Evolutionary conservation across 306 rosid genomes (phyloP), one percentile per base, ranked within the genome.

Genomic region (Medicago lupulina): DNA sequence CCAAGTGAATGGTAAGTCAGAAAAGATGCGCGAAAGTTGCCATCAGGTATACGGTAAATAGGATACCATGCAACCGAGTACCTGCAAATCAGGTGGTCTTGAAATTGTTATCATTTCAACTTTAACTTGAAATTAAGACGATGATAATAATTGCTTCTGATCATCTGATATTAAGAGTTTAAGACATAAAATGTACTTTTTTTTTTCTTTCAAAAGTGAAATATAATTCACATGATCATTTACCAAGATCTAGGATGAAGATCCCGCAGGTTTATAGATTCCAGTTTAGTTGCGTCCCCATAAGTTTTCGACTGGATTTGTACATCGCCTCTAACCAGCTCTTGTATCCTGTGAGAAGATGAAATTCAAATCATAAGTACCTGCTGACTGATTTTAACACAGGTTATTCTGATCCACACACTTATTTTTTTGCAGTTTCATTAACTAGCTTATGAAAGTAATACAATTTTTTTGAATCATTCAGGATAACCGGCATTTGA

Each of bases 51-150:
- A 79, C 97, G 90, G 85, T 93, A 93, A 63, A 93, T 89, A 67
- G 98, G 97, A 88, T 93, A 93, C 98, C 98, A 91, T 1, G 98
- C 98, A 66, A 93, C 98, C 0, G 98, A 79, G 76, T 83, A 93
- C 98, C 98, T 93, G 93, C 85, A 82, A 76, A 84, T 59, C 64
- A 83, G 51, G 66, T 65, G 31, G 73, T 70, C 21, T 21, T 47
- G 38, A 10, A 71, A 80, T 64, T 71, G 50, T 62, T 80, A 70
- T 63, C 72, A 61, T 46, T 38, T 84, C 44, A 70, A 76, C 68
- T 59, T 62, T 74, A 68, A 67, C 51, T 44, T 41, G 7, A 82
- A 34, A 67, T 60, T 43, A 46, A 67, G 57, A 55, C 64, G 15
- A 71, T 58, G 43, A 73, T 54, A 68, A 59, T 19, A 44, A 34